phyloP scores from a whole-genome alignment of 805 yeast species.

The Ogataea methanolica region DNA sequence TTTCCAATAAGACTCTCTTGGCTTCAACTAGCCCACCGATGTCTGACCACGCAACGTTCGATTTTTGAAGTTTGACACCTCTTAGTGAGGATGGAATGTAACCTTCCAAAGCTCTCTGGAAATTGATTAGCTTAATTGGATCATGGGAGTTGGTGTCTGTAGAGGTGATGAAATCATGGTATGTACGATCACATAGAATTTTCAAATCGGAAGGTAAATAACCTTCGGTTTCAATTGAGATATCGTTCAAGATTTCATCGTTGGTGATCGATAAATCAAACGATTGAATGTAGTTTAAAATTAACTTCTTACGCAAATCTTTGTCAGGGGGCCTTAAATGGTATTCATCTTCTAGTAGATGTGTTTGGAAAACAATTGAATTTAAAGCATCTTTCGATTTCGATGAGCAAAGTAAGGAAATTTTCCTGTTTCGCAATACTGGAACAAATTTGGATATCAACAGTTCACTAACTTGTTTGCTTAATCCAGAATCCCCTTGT shows the following conservation, averaged over 20 bases:
- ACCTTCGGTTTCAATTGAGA: conserved; percentile 78
- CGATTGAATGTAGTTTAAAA: conserved; percentile 27
- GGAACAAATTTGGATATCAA: conserved; percentile 42
- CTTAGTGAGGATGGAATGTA: conserved; percentile 79
- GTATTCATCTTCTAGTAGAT: conserved; percentile 60
- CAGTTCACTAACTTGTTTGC: conserved; percentile 62
- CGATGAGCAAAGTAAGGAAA: conserved; percentile 60
- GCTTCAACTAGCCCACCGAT: conserved; percentile 85
- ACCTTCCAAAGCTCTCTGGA: conserved; percentile 56
- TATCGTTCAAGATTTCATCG: conserved; percentile 42
- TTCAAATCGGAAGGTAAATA: conserved; percentile 80
- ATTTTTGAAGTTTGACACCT: conserved; percentile 81
- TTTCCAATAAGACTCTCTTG: conserved; percentile 72
- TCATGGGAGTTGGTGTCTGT: not conserved
- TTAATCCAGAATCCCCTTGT: conserved; percentile 50
- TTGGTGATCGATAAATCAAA: conserved; percentile 32
- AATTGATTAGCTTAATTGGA: conserved; percentile 30
- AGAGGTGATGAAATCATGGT: conserved; percentile 40
- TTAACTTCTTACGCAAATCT: conserved; percentile 34
- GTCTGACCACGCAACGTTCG: conserved; percentile 73
- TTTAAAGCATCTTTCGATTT: conserved; percentile 64
- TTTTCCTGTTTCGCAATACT: conserved; percentile 41
- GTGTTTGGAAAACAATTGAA: conserved; percentile 56
- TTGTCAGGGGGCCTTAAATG: conserved; percentile 68
- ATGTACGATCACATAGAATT: conserved; percentile 64